Evolutionary conservation across 1,284 basidiomycete genomes (phyloP), one percentile per base, ranked within the genome.

Genomic region (Acaromyces ingoldii): DNA sequence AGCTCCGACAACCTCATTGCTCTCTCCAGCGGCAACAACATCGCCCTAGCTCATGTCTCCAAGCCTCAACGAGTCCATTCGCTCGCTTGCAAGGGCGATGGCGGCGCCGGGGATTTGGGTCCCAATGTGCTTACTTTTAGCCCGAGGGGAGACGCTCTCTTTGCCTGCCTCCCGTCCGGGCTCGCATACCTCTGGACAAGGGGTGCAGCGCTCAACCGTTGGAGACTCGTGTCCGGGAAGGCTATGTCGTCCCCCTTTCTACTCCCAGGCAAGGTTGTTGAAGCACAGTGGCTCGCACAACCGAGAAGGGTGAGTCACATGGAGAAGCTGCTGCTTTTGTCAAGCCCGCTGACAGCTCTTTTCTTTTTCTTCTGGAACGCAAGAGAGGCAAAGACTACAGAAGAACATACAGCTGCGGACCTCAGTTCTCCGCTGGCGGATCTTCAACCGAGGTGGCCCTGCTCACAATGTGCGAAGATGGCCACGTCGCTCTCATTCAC

Each of bases 251-350:
- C n/a, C n/a, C n/a, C n/a, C n/a, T n/a, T n/a, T n/a, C n/a, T n/a
- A n/a, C n/a, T n/a, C 15, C 21, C 30, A 30, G 42, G 42, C 4
- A 45, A 25, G 34, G 42, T 45, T 28, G 29, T 45, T 30, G 42
- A 45, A 21, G 11, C 34, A 13, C 17, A 45, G 34, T 45, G 42
- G 42, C 42, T 45, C 19, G 26, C 19, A n/a, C 29, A 28, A 15
- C 21, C 21, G n/a, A 28, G 42, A 26, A 22, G 17, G 19, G 19
- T 4, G n/a, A 45, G 6, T 29, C 34, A 29, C 13, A 11, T 11
- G 34, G 26, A 15, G 34, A 25, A 45, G 17, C 42, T 45, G 5
- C 42, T n/a, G 34, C n/a, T n/a, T n/a, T n/a, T n/a, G n/a, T n/a
- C n/a, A n/a, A n/a, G n/a, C n/a, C n/a, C n/a, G n/a, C n/a, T n/a